Percentiles rank a stretch among this genome's conserved stretches.
Evolutionary conservation across 768 basidiomycete species (phyloP).

Genomic region (Lentinus brumalis): DNA sequence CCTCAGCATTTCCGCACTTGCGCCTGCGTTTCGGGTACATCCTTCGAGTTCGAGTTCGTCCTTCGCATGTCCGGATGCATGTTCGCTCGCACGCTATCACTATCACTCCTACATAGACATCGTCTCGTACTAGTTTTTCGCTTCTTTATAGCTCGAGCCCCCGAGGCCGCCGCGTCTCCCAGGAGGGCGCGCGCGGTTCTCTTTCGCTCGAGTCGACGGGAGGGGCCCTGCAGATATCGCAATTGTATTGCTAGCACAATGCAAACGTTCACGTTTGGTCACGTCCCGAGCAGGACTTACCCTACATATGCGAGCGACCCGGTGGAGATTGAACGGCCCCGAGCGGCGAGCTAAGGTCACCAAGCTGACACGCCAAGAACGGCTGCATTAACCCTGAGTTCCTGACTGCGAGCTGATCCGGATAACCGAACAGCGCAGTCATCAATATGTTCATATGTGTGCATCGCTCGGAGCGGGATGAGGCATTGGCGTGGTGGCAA

Average conservation of each 20-base stretch:
- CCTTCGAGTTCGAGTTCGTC: background rate
- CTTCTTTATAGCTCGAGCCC: constrained; percentile 1
- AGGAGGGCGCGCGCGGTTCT: background rate
- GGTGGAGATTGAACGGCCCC: too few species aligned
- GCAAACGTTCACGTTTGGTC: constrained; percentile 14
- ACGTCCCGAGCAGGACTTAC: background rate
- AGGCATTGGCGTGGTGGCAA: too few species aligned
- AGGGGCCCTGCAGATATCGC: constrained; percentile 18
- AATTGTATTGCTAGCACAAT: constrained; percentile 25
- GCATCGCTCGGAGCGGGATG: background rate
- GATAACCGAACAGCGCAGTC: background rate
- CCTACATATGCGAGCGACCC: background rate
- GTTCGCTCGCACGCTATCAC: background rate
- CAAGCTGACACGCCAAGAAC: too few species aligned
- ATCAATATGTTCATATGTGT: background rate
- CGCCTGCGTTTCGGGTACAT: background rate
- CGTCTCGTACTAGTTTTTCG: background rate
- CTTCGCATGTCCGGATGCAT: background rate
- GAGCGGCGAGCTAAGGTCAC: too few species aligned
- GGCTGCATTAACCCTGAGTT: too few species aligned
- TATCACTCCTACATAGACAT: too few species aligned
- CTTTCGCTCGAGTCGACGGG: background rate
- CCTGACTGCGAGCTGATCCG: too few species aligned
- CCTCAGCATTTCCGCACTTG: constrained; percentile 1
- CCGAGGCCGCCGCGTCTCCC: background rate